Evolutionary conservation across 306 rosid genomes (phyloP).

Genomic region (Prinsepia uniflora): DNA sequence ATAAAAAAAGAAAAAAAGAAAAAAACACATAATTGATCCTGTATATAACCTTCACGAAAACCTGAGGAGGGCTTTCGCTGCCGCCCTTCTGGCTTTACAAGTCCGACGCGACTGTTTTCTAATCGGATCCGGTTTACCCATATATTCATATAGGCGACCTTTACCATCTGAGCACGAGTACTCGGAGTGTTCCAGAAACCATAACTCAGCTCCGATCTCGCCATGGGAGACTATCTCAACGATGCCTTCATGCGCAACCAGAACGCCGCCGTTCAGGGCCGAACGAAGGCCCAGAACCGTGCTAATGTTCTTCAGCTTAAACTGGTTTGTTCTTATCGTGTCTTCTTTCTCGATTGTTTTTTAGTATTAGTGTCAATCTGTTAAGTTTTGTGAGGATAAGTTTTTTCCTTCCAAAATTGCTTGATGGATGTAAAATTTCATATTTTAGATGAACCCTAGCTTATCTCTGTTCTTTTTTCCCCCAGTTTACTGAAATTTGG

Average conservation of each 20-base stretch:
- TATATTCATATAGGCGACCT: conserved; percentile 9
- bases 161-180: conserved; percentile 12
- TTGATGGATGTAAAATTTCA: neutral
- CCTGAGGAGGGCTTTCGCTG: neutral
- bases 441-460: neutral
- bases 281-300: conserved; percentile 94
- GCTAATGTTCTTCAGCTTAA: conserved; percentile 97
- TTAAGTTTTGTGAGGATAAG: neutral
- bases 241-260: conserved; percentile 93
- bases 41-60: conserved; percentile 22
- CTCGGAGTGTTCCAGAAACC: conserved; percentile 1
- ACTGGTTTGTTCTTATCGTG: conserved; percentile 43
- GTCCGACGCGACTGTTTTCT: conserved; percentile 14
- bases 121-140: conserved; percentile 27
- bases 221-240: conserved; percentile 71
- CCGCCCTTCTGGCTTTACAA: conserved; percentile 23
- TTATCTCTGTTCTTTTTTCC: neutral
- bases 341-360: neutral
- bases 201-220: conserved; percentile 24
- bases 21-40: neutral
- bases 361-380: neutral
- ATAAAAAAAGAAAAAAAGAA: no score
- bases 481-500: neutral
- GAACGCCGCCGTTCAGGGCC: conserved; percentile 99
- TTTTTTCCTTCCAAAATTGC: neutral